Percentiles rank a stretch among this genome's conserved stretches.
Conservation (phyloP, 768 basidiomycete species). For the Russula compacta region DNA sequence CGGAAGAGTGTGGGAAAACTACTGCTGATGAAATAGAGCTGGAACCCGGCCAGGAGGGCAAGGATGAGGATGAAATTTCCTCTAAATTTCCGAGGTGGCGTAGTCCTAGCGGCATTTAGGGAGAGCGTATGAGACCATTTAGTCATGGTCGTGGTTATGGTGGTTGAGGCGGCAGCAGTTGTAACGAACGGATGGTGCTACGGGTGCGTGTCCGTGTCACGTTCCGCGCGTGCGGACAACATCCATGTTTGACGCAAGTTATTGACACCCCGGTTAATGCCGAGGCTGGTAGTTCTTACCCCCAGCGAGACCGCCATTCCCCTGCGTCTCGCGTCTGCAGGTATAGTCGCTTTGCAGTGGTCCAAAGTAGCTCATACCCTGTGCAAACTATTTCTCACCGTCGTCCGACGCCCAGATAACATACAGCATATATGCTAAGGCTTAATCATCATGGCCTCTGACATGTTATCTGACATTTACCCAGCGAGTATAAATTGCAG, state of each 20-base stretch:
- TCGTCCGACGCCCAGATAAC: too few species aligned
- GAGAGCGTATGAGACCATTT: constrained; percentile 7
- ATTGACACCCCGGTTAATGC: not conserved
- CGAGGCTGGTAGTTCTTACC: not conserved
- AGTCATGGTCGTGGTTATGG: not conserved
- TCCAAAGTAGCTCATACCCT: too few species aligned
- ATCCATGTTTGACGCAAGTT: not conserved
- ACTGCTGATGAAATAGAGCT: constrained; percentile 5
- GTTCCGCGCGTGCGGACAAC: not conserved
- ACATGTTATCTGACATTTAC: too few species aligned
- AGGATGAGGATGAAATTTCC: constrained; percentile 1
- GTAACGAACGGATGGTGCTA: not conserved
- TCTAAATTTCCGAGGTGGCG: not conserved
- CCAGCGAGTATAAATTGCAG: too few species aligned
- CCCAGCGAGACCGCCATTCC: too few species aligned
- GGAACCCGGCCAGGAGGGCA: not conserved
- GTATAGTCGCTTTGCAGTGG: too few species aligned
- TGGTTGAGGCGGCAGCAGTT: not conserved
- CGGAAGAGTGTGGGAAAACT: constrained; percentile 1
- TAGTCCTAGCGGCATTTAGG: not conserved
- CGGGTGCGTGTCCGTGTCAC: not conserved
- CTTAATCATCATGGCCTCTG: too few species aligned
- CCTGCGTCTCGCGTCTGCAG: too few species aligned
- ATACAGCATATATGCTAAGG: too few species aligned
- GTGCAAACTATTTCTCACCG: too few species aligned